Conservation (phyloP, 2,329 filamentous ascomycete genomes). For the Fusarium sp. region DNA sequence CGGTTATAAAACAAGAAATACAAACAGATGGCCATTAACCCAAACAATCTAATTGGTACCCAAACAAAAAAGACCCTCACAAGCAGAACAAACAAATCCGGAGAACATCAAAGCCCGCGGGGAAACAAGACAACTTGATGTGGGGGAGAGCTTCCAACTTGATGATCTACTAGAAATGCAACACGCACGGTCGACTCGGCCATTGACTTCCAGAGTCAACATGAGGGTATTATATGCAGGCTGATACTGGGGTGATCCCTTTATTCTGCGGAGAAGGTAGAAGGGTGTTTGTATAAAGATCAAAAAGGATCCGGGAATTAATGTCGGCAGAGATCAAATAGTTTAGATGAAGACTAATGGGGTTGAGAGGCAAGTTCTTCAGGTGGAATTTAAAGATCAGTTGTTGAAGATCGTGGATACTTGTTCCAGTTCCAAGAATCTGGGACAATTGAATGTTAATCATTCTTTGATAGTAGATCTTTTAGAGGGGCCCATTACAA, state of each 20-base stretch:
- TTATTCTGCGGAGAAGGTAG: conserved; percentile 10
- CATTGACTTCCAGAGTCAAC: conserved; percentile 25
- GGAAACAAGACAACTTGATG: conserved; percentile 3
- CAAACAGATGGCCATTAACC: not conserved
- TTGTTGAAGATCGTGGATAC: not conserved
- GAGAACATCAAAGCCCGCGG: conserved; percentile 2
- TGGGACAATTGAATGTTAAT: not conserved
- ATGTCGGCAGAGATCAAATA: conserved; percentile 1
- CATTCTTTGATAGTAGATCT: not conserved
- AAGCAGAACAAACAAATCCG: not conserved
- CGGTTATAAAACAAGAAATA: not conserved
- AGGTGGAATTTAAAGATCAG: not conserved
- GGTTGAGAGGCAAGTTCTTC: not conserved
- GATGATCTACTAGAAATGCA: not conserved
- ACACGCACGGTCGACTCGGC: conserved; percentile 2
- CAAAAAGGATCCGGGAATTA: conserved; percentile 8
- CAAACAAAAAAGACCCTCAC: not conserved
- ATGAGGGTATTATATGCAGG: no score
- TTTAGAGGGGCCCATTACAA: not conserved
- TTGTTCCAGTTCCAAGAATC: not conserved
- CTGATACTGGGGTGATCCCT: conserved; percentile 6
- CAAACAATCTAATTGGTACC: not conserved
- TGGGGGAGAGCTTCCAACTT: not conserved
- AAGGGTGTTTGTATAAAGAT: not conserved
- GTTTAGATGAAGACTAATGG: not conserved